These are phyloP conservation scores for Colletotrichum eremochloae DNA, from an alignment of 2,329 filamentous ascomycete genomes.

Conservation along the genomic window DNA sequence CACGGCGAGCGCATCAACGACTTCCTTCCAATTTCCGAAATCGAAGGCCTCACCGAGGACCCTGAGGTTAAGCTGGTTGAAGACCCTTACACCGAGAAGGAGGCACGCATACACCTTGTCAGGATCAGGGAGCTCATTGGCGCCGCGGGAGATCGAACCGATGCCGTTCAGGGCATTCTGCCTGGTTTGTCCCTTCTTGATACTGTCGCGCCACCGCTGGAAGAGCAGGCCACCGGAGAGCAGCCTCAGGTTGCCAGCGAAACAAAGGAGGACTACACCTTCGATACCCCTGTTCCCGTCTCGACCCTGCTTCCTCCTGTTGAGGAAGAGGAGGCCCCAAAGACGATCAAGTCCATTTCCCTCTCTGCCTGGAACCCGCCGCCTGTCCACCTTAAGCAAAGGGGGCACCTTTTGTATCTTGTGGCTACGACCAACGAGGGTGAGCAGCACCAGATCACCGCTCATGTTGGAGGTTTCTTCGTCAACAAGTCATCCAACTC, in stretches of 20 bases:
- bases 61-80: constrained; percentile 87
- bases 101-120: constrained; percentile 94
- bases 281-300: constrained; percentile 76
- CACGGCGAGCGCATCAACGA: constrained; percentile 93
- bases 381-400: constrained; percentile 89
- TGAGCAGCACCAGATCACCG: constrained; percentile 93
- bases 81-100: constrained; percentile 98
- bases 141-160: constrained; percentile 88
- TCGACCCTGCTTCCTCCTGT: constrained; percentile 78
- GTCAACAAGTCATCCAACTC: constrained; percentile 96
- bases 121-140: constrained; percentile 93
- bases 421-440: constrained; percentile 92
- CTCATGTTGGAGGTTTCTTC: constrained; percentile 94
- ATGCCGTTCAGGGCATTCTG: constrained; percentile 86
- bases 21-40: constrained; percentile 91
- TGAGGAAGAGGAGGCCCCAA: constrained; percentile 76
- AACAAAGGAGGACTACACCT: constrained; percentile 78
- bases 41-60: constrained; percentile 81
- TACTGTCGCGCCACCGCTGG: constrained; percentile 69
- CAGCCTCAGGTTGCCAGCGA: constrained; percentile 52
- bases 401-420: constrained; percentile 93
- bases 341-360: constrained; percentile 90
- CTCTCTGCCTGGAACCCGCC: constrained; percentile 97
- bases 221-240: constrained; percentile 56
- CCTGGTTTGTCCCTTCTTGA: constrained; percentile 91